Evolutionary conservation across 805 yeast genomes (phyloP), one percentile per base, ranked within the genome.

Genomic region (Wickerhamiella vanderwaltii): DNA sequence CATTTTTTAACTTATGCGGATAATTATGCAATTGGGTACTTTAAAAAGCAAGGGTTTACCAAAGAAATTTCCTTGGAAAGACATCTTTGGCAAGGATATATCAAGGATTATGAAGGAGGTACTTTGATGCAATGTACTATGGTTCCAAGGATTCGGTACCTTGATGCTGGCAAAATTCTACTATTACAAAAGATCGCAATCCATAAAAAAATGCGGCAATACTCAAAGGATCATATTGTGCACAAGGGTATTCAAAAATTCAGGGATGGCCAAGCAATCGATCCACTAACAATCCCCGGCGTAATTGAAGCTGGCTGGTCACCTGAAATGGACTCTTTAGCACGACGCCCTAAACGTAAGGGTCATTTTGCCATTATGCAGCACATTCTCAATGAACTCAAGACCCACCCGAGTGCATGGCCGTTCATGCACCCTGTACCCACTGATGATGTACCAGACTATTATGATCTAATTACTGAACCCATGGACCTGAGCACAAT

Each of bases 51-150:
- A 62, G 99, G 99, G 1, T 91, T 91, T 62, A 87, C 96, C 13
- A 91, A 91, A 59, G 96, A 88, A 46, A 82, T 91, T 29, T 72
- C 95, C 6, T 69, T 91, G 43, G 91, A 88, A 28, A 80, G 78
- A 49, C 73, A 75, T 39, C 70, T 78, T 25, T 91, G 99, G 99
- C 84, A 85, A 91, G 99, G 99, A 2, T 91, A 91, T 61, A 91
- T 91, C 56, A 91, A 91, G 61, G 98, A 91, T 65, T 91, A 91
- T 62, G 99, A 91, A 63, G 99, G 99, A 19, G 98, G 97, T 52
- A 91, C 98, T 1, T 65, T 91, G 46, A 88, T 91, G 96, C 97
- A 91, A 64, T 91, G 98, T 58, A 64, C 88, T 1, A 87, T 88
- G 93, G 66, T 91, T 40, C 96, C 96, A 1, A 68, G 75, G 38